Evolutionary conservation across 805 yeast genomes (phyloP), one percentile per base, ranked within the genome.

Genomic region (Yarrowia sp.): DNA sequence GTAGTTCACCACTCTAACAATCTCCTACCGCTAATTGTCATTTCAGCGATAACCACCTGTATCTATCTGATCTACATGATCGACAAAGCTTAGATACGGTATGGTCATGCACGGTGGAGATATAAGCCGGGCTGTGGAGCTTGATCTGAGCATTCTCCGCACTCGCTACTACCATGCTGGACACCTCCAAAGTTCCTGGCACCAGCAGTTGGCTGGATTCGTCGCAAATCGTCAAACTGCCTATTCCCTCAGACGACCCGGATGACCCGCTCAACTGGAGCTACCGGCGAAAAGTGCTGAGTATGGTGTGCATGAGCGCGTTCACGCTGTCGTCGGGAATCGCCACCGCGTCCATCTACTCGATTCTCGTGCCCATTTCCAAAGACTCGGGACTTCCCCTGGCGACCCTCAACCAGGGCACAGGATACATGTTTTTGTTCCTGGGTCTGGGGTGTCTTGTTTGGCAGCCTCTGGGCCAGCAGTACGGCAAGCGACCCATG

Each of bases 261-360:
- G 85, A 87, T 70, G 92, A 88, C 72, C 92, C 92, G 1, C 78
- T 88, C 67, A 87, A 86, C 72, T 88, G 92, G 92, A 66, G 84
- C 1, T 74, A 72, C 24, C 69, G 73, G 44, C 80, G 89, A 52
- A 87, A 87, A 72, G 74, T 78, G 75, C 55, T 83, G 39, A 80
- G 82, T 44, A 76, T 84, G 64, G 76, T 81, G 3, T 36, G 75
- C 56, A 72, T 76, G n/a, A 68, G 74, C 55, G 68, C 73, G 20
- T 83, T 81, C 70, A 79, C 82, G 5, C 78, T 79, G 67, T 80
- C 81, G 42, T 80, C 81, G 1, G 86, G 86, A 67, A 76, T 81
- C 61, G 80, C 83, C 30, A 75, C 82, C 14, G 84, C 87, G 8
- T 84, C 85, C 2, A 76, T 82, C 52, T 81, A 81, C 69, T 81